Evolutionary conservation across 139 green algal species (phyloP).

Genomic region (Chlamydomonas asymmetrica): DNA sequence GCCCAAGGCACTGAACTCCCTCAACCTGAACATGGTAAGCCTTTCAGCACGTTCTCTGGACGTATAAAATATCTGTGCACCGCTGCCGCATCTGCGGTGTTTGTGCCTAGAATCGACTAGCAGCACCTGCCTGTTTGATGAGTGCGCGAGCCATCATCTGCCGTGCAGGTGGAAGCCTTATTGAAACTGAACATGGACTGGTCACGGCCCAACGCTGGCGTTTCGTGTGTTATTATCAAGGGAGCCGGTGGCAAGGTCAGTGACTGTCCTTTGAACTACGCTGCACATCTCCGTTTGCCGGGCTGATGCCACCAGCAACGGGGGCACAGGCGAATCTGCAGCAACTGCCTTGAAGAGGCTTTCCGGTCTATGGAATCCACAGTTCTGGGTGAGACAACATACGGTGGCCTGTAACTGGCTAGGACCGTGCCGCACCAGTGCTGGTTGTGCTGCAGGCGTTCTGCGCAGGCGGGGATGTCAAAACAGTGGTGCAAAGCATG

Average conservation of each 20-base stretch:
- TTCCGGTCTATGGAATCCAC: background rate
- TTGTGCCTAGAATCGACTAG: too few relatives aligned
- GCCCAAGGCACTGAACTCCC: slow-evolving; percentile 73
- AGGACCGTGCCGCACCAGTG: background rate
- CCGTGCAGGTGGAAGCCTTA: background rate
- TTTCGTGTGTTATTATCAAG: slow-evolving; percentile 40
- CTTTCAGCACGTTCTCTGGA: too few relatives aligned
- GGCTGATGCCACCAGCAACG: background rate
- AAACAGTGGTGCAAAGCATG: slow-evolving; percentile 52
- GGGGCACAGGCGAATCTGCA: background rate
- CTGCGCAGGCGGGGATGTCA: slow-evolving; percentile 87
- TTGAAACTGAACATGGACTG: slow-evolving; percentile 38
- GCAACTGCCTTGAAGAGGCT: too few relatives aligned
- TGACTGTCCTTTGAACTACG: background rate
- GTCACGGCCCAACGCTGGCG: slow-evolving; percentile 4
- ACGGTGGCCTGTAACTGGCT: background rate
- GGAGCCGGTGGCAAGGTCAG: slow-evolving; percentile 59
- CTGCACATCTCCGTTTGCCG: background rate
- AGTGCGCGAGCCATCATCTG: background rate
- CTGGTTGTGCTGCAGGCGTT: slow-evolving; percentile 61
- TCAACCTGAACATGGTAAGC: slow-evolving; percentile 73
- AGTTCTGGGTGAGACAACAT: background rate
- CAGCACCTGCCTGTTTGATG: background rate
- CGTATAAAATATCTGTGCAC: too few relatives aligned
- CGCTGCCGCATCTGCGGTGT: too few relatives aligned